phyloP scores from a whole-genome alignment of 176 grass and related monocot species.

The Zoysia pacifica region DNA sequence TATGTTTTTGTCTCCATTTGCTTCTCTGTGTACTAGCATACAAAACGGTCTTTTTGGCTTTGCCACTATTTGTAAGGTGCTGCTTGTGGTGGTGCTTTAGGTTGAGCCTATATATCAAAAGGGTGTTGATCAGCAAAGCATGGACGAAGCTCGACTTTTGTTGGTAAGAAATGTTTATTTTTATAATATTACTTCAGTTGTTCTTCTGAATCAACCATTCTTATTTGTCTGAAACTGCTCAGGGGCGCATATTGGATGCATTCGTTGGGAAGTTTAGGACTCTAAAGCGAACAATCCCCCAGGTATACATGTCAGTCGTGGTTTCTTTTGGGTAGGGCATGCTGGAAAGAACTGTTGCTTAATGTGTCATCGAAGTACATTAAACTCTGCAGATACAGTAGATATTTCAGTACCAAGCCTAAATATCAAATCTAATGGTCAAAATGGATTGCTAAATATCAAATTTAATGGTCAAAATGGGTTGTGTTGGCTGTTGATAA shows the following conservation, averaged over 20 bases:
- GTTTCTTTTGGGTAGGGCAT: constrained; percentile 1
- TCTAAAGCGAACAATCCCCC: constrained; percentile 86
- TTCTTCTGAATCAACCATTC: constrained; percentile 27
- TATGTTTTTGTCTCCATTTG: constrained; percentile 12
- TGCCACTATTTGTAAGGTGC: constrained; percentile 22
- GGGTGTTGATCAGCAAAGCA: constrained; percentile 88
- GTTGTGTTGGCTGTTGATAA: background rate
- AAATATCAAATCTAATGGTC: background rate
- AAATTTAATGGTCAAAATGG: constrained; percentile 10
- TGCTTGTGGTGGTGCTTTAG: constrained; percentile 49
- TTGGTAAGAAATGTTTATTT: constrained; percentile 61
- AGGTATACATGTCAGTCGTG: constrained; percentile 53
- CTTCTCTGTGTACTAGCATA: constrained; percentile 17
- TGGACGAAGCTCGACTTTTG: constrained; percentile 94
- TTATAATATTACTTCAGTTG: background rate
- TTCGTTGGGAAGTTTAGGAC: constrained; percentile 97
- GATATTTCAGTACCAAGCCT: background rate
- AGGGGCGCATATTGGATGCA: constrained; percentile 97
- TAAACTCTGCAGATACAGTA: background rate
- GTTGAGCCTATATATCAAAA: constrained; percentile 99
- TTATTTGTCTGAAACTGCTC: constrained; percentile 27
- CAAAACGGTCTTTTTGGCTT: background rate
- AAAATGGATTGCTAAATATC: background rate
- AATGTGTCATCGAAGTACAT: constrained; percentile 5
- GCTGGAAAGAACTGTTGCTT: background rate